Evolutionary conservation across 495 filamentous ascomycete genomes (phyloP).

Genomic region (Schizothecium vesticola): DNA sequence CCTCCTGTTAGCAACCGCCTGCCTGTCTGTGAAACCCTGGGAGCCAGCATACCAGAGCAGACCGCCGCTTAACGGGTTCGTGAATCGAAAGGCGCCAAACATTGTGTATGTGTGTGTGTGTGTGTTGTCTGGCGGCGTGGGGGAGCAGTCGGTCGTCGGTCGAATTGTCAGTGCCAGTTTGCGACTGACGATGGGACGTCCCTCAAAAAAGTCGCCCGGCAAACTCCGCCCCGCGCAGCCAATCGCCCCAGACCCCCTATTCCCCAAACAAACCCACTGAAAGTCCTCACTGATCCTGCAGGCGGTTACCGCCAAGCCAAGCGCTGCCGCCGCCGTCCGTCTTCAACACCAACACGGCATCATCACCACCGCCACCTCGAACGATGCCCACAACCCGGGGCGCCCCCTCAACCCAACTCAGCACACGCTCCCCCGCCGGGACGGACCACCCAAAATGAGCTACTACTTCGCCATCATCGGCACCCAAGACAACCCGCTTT

Average conservation of each 20-base stretch:
- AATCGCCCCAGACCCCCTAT: background rate
- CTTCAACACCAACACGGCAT: background rate
- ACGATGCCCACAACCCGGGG: slow-evolving; percentile 7
- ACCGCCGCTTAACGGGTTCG: slow-evolving; percentile 69
- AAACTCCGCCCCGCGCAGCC: background rate
- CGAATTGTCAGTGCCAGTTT: too few species aligned
- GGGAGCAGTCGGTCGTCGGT: too few species aligned
- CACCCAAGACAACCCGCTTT: slow-evolving; percentile 88
- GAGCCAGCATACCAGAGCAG: slow-evolving; percentile 63
- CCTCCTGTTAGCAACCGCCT: background rate
- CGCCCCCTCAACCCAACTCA: slow-evolving; percentile 3
- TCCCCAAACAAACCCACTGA: background rate
- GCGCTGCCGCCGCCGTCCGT: background rate
- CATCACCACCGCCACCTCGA: background rate
- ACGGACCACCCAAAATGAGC: slow-evolving; percentile 55
- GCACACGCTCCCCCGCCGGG: background rate
- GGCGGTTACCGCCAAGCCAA: background rate
- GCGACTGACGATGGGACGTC: too few species aligned
- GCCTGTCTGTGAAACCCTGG: background rate
- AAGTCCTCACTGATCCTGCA: background rate
- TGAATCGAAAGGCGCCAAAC: slow-evolving; percentile 78
- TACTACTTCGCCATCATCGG: slow-evolving; percentile 96
- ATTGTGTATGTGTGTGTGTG: slow-evolving; percentile 38
- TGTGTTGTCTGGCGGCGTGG: background rate
- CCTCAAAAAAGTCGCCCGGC: background rate